These are phyloP conservation scores for Termitomyces sp. DNA, from an alignment of 768 basidiomycete genomes.

Conservation along the genomic window DNA sequence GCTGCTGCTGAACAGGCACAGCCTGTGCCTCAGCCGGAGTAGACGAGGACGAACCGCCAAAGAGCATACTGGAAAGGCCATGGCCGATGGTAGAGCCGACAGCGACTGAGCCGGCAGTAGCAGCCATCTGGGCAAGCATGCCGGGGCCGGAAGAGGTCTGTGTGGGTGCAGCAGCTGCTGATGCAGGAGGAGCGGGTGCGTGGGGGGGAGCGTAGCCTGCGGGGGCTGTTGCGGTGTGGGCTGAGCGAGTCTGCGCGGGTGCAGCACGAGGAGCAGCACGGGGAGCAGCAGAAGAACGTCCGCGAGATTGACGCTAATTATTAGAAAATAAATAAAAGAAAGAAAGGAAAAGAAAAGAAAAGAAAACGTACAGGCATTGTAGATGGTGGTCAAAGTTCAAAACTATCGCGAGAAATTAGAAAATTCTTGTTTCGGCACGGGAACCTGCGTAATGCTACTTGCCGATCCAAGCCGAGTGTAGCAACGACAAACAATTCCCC, in stretches of 20 bases:
- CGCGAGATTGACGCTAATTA: conserved; percentile 84
- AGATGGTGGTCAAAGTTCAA: conserved; percentile 25
- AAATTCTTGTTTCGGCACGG: conserved; percentile 17
- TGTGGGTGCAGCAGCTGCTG: conserved; percentile 35
- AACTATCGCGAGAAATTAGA: conserved; percentile 11
- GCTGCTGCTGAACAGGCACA: conserved; percentile 42
- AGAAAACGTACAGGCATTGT: conserved; percentile 33
- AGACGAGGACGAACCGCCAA: conserved; percentile 57
- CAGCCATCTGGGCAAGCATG: conserved; percentile 80
- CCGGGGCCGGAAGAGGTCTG: conserved; percentile 51
- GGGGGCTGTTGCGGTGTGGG: conserved; percentile 47
- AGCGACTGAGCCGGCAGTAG: conserved; percentile 87
- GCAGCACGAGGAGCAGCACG: conserved; percentile 40
- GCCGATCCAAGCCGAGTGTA: not conserved
- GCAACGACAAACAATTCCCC: not conserved
- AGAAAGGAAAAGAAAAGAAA: not conserved
- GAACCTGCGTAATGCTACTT: too few species aligned
- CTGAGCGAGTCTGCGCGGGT: conserved; percentile 38
- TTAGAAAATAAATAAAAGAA: too few species aligned
- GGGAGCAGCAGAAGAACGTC: conserved; percentile 56
- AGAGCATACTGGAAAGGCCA: conserved; percentile 86
- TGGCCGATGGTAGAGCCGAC: conserved; percentile 86
- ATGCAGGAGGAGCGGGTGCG: conserved; percentile 36
- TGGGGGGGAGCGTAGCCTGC: conserved; percentile 35
- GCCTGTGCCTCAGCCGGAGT: conserved; percentile 43